phyloP scores from a whole-genome alignment of 2,329 filamentous ascomycete genomes.

The Cercospora nicotianae region DNA sequence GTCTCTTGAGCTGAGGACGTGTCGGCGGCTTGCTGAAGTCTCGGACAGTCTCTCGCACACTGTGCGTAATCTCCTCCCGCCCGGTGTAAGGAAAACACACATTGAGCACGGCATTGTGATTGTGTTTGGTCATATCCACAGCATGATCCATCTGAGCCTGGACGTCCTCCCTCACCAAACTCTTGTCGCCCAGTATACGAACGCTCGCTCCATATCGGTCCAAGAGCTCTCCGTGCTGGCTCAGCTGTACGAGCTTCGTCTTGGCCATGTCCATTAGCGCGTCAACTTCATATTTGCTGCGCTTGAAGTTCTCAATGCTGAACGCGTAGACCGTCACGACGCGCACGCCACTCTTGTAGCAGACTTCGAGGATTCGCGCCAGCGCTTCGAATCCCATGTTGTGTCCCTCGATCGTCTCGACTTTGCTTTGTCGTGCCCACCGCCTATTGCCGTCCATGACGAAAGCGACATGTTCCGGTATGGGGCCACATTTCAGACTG shows the following conservation, averaged over 20 bases:
- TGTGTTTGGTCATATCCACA: conserved; percentile 81
- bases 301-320: conserved; percentile 98
- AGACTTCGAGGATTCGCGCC: conserved; percentile 92
- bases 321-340: conserved; percentile 98
- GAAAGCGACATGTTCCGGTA: conserved; percentile 96
- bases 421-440: conserved; percentile 84
- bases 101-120: conserved; percentile 76
- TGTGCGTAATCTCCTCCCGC: conserved; percentile 88
- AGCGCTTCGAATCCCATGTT: conserved; percentile 94
- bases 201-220: conserved; percentile 90
- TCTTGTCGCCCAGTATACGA: conserved; percentile 78
- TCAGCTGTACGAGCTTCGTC: conserved; percentile 86
- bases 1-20: conserved; percentile 51
- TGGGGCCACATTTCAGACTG: conserved; percentile 82
- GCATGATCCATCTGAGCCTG: conserved; percentile 84
- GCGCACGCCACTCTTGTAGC: conserved; percentile 95
- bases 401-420: conserved; percentile 95
- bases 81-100: conserved; percentile 98
- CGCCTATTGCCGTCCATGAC: conserved; percentile 98
- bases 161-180: conserved; percentile 83
- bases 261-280: conserved; percentile 97
- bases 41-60: conserved; percentile 81
- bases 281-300: conserved; percentile 93
- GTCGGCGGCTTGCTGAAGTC: conserved; percentile 72
- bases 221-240: conserved; percentile 88